phyloP scores from a whole-genome alignment of 495 filamentous ascomycete genomes.

The Jackrogersella minutella region DNA sequence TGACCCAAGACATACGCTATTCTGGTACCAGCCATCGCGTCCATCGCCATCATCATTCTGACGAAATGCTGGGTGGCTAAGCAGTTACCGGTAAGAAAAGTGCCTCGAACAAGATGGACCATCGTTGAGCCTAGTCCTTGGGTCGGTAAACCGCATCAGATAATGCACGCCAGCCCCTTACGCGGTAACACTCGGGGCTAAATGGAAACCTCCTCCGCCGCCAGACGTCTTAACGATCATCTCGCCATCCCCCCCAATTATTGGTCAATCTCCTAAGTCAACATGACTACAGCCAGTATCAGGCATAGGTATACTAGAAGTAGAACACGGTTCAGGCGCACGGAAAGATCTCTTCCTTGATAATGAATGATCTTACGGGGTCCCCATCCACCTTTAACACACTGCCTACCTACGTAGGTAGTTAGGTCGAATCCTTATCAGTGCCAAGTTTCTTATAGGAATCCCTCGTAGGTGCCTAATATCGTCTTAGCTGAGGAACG shows the following conservation, averaged over 20 bases:
- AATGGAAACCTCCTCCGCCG: conserved; percentile 11
- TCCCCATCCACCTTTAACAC: conserved; percentile 4
- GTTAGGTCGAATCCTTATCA: conserved; percentile 20
- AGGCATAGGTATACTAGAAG: background rate
- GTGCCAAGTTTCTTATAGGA: conserved; percentile 26
- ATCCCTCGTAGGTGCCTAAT: background rate
- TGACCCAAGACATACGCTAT: background rate
- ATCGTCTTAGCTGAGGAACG: conserved; percentile 1
- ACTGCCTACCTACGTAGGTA: background rate
- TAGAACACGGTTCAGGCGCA: conserved; percentile 16
- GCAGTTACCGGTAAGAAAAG: background rate
- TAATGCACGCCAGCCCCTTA: background rate
- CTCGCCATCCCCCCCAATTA: conserved; percentile 23
- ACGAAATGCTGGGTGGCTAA: conserved; percentile 5
- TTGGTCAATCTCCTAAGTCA: conserved; percentile 14
- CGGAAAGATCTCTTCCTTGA: conserved; percentile 21
- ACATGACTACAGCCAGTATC: conserved; percentile 2
- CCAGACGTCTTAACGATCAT: conserved; percentile 10
- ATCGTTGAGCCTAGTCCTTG: conserved; percentile 1
- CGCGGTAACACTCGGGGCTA: conserved; percentile 2
- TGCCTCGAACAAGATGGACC: conserved; percentile 6
- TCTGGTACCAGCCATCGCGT: conserved; percentile 10
- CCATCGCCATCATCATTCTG: conserved; percentile 9
- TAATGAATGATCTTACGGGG: background rate
- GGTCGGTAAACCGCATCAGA: conserved; percentile 7